phyloP scores from a whole-genome alignment of 2,329 filamentous ascomycete species.

The Scedosporium aurantiacum region DNA sequence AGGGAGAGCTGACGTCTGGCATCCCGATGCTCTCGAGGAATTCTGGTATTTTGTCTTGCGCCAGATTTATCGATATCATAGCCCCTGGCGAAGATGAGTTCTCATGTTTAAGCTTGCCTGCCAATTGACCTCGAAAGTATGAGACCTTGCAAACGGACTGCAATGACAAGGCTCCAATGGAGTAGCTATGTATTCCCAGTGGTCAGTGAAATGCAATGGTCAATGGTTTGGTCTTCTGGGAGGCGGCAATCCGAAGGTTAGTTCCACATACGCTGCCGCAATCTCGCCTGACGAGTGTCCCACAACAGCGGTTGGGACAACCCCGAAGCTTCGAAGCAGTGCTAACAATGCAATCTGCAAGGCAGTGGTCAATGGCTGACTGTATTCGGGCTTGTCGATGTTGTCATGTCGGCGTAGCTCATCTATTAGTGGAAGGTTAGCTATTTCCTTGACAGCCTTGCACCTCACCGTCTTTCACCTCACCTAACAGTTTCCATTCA shows the following conservation, averaged over 20 bases:
- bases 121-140: constrained; percentile 19
- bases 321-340: constrained; percentile 18
- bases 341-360: constrained; percentile 30
- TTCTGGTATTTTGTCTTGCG: constrained; percentile 5
- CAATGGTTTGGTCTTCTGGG: too few relatives aligned
- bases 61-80: constrained; percentile 23
- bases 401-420: constrained; percentile 10
- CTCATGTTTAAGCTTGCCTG: constrained; percentile 2
- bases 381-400: constrained; percentile 15
- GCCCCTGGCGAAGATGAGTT: constrained; percentile 9
- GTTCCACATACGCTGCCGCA: constrained; percentile 17
- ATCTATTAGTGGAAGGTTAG: constrained; percentile 8
- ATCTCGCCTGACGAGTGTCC: constrained; percentile 29
- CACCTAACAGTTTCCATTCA: too few relatives aligned
- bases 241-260: too few relatives aligned
- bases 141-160: constrained; percentile 19
- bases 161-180: constrained; percentile 12
- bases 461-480: not conserved
- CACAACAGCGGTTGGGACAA: constrained; percentile 18
- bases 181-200: constrained; percentile 13
- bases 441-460: constrained; percentile 9
- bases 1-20: constrained; percentile 3
- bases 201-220: too few relatives aligned
- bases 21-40: constrained; percentile 7
- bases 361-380: constrained; percentile 30